Conservation (phyloP, 2,329 filamentous ascomycete species). For the Eutypella sp. region DNA sequence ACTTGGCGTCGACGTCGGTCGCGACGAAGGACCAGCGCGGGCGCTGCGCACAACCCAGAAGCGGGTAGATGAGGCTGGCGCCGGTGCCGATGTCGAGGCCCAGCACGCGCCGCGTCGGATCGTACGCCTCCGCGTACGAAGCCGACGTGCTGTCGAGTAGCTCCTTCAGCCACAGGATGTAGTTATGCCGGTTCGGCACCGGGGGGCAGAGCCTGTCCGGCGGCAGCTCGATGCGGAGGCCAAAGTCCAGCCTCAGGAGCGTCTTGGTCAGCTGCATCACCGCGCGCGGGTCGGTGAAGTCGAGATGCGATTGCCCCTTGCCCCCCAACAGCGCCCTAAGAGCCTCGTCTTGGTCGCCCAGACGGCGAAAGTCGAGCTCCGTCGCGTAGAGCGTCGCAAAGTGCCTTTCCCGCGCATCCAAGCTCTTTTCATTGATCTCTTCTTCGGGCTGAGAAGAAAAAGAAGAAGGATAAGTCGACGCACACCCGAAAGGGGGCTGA, state of each 20-base stretch:
- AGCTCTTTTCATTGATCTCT: background rate
- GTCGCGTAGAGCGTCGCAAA: slow-evolving; percentile 20
- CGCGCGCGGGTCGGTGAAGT: slow-evolving; percentile 75
- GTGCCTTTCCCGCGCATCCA: slow-evolving; percentile 14
- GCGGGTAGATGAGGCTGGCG: slow-evolving; percentile 84
- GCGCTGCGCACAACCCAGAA: slow-evolving; percentile 68
- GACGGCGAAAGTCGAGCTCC: slow-evolving; percentile 19
- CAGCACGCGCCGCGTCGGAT: slow-evolving; percentile 43
- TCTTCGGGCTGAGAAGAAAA: background rate
- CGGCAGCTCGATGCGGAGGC: slow-evolving; percentile 64
- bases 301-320: slow-evolving; percentile 45
- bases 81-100: slow-evolving; percentile 89
- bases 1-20: slow-evolving; percentile 75
- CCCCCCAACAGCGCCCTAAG: slow-evolving; percentile 22
- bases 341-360: slow-evolving; percentile 19
- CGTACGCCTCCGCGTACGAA: slow-evolving; percentile 33
- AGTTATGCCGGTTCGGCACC: slow-evolving; percentile 74
- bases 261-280: slow-evolving; percentile 79
- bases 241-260: slow-evolving; percentile 72
- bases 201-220: slow-evolving; percentile 80
- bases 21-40: slow-evolving; percentile 66
- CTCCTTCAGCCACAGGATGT: slow-evolving; percentile 81
- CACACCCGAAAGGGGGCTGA: no score
- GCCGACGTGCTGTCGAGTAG: slow-evolving; percentile 69
- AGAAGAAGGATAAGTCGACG: background rate